Evolutionary conservation across 805 yeast species (phyloP), one percentile per base, ranked within the genome.

Genomic region (Spathaspora boniae): DNA sequence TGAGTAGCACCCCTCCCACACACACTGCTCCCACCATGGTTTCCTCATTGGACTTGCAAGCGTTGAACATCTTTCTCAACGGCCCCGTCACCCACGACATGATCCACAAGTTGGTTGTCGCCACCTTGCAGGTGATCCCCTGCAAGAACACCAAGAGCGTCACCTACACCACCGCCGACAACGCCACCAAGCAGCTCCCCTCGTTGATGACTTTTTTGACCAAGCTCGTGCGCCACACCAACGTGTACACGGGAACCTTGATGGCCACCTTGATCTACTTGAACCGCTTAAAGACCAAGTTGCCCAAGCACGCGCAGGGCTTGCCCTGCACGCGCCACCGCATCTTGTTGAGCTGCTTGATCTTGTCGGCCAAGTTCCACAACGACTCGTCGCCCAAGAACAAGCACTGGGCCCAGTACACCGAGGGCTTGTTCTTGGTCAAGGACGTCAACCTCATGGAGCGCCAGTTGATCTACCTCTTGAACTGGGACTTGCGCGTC

Each of bases 391-490:
- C 86, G 9, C 88, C 91, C 42, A 78, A 81, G 51, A 84, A 84
- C 60, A 68, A 69, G 45, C 88, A 83, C 57, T 84, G 94, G 94
- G 79, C 86, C 26, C 74, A 72, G 47, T 81, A 81, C 58, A 80
- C 91, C 5, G 88, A 83, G 49, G 87, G 86, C 2, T 65, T 84
- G 27, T 82, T 84, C 60, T 63, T 69, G 31, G 59, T 71, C 37
- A 78, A 78, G 43, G 94, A 84, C 54, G 77, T 84, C 45, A 83
- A 82, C 56, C 65, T 82, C 42, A 84, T 84, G 88, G 94, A 84
- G 60, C 74, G 86, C 53, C 91, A 84, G 58, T 62, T 84, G 40
- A 65, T 83, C 34, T 76, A 70, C 50, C 64, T 83, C 33, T 62
- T 84, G 53, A 73, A 82, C 58, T 84, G 89, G 88, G 82, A 84